Evolutionary conservation across 345 rosid species (phyloP).

Genomic region (Brassica incana): DNA sequence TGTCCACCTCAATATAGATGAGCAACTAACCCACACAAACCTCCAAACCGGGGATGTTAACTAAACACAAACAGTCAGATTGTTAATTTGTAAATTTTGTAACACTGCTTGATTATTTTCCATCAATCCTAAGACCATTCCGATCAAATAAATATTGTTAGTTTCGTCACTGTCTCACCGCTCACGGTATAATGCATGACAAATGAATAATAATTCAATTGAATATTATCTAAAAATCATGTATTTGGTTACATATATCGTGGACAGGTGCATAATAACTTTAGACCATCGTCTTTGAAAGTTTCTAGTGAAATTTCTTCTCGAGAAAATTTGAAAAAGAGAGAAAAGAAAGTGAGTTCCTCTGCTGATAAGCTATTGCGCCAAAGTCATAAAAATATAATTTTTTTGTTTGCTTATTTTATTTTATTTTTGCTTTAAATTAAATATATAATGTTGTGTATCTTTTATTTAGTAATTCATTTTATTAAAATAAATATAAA

Average conservation of each 20-base stretch:
- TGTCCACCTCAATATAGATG: too few relatives aligned
- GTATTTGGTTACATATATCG: constrained; percentile 4
- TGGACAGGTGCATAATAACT: constrained; percentile 1
- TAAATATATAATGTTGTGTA: too few relatives aligned
- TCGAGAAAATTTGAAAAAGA: neutral
- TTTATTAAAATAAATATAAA: neutral
- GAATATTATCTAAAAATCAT: neutral
- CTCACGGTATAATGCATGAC: neutral
- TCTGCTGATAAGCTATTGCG: neutral
- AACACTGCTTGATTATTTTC: neutral
- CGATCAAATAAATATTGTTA: neutral
- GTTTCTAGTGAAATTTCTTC: neutral
- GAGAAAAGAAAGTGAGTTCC: neutral
- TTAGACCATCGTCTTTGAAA: neutral
- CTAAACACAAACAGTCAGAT: neutral
- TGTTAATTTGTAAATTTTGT: neutral
- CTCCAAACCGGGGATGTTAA: neutral
- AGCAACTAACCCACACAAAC: too few relatives aligned
- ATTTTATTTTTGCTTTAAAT: too few relatives aligned
- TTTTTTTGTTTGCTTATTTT: too few relatives aligned
- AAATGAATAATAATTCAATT: neutral
- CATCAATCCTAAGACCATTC: neutral
- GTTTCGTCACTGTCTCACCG: neutral
- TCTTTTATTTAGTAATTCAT: neutral
- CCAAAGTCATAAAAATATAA: neutral